Base-by-base conservation (phyloP, 495 filamentous ascomycete genomes). In the Tuber melanosporum region DNA sequence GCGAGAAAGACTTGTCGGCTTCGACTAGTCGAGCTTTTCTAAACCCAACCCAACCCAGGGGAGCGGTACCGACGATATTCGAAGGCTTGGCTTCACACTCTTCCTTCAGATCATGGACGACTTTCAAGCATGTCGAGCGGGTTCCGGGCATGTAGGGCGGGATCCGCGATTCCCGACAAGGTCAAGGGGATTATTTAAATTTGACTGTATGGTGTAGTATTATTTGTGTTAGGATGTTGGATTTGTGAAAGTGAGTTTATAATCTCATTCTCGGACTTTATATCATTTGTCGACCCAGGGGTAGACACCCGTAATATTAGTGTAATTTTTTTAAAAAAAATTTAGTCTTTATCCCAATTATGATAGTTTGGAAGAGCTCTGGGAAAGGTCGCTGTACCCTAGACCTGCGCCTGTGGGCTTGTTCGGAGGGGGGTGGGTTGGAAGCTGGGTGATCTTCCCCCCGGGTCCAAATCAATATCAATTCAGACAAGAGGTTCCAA, bases 401-500 rank as follows among this genome's bases (percentile, higher is more conserved):
- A 32, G 32, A 2, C 47, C 0, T 22, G 47, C 47, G 12, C 1
- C 45, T 12, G 22, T 49, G 20, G 47, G 19, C 6, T 22, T 0
- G 45, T 22, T 22, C 46, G 46, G 47, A 52, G 47, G 47, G 47
- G 47, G 39, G 45, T 15, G 14, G 45, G 17, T 46, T 17, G 45
- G 12, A 17, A 46, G 14, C 17, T 52, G 47, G 20, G 22, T n/a
- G 20, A 52, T n/a, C 1, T 19, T 32, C 36, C 45, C 39, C 39
- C 39, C 39, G 26, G 19, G 39, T 44, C 2, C 36, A 52, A 15
- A 46, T 12, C 20, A 43, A 42, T 79, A 73, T 73, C 39, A 71
- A n/a, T 49, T 17, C 10, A 39, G 10, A 36, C 19, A 41, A 44
- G 17, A 76, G 81, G 43, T 85, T 84, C 46, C 84, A 88, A 62